Base-by-base conservation (phyloP, 495 filamentous ascomycete genomes). In the Hypoxylon rickii region DNA sequence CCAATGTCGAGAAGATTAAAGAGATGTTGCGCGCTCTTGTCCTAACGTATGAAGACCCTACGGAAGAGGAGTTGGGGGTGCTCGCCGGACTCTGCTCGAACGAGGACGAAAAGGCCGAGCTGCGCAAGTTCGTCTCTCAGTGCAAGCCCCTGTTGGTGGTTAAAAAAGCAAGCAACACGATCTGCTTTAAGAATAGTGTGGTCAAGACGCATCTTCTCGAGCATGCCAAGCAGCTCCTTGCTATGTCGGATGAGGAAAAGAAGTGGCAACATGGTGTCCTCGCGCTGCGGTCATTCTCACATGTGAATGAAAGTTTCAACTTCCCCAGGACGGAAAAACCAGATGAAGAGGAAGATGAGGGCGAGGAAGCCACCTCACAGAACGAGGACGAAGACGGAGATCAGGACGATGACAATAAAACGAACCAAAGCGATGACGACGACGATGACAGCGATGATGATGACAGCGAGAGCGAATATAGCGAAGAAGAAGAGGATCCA, bases 241-340 rank as follows among this genome's bases (percentile, higher is more conserved):
- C 65, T 7, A 51, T 73, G 36, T 61, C 61, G 1, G 20, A 61
- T 15, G 72, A 72, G 39, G 69, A 68, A 33, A 71, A 68, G 22
- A 69, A 72, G 36, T 70, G 65, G 69, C 72, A 72, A 37, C 71
- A 75, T 24, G 72, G 71, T 18, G 65, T 74, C 11, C 42, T 75
- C 3, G 66, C 69, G 24, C 55, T 67, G 6, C 59, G 71, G 3
- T 66, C 56, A 5, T 73, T 73, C 49, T 60, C 60, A 3, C 66
- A 75, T 19, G 37, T 73, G n/a, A 65, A 65, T 7, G 68, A 68
- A 1, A 41, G 22, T 7, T 69, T 66, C 38, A 42, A 54, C 18
- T 60, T 60, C 8, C 62, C 61, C 0, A 17, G 22, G 32, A 36
- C 4, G 3, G 41, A 21, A 33, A 44, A 52, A 19, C 13, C 22